phyloP scores from a whole-genome alignment of 768 basidiomycete genomes.

The Macrolepiota dolichaula region DNA sequence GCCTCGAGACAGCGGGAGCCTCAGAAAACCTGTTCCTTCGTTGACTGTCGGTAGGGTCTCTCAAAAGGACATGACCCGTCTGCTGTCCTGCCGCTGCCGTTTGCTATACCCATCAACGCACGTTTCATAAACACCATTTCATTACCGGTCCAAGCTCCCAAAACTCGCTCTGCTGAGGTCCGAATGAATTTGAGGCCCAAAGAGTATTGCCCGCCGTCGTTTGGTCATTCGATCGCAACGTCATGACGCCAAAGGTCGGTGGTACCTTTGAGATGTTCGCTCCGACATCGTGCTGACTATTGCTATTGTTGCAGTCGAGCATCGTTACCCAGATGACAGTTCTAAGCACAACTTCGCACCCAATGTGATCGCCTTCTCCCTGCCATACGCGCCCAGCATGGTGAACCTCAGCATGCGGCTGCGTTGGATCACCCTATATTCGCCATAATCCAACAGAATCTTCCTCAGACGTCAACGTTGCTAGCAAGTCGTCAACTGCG shows the following conservation, averaged over 20 bases:
- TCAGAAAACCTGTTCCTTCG: conserved; percentile 7
- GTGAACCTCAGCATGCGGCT: neutral
- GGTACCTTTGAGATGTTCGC: conserved; percentile 7
- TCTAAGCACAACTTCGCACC: neutral
- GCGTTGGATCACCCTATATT: neutral
- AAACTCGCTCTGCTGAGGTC: neutral
- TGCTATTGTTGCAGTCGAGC: conserved; percentile 1
- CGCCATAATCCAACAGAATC: conserved; percentile 3
- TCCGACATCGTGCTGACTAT: conserved; percentile 3
- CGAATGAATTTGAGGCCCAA: neutral
- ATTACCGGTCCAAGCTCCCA: neutral
- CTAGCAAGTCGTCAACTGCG: conserved; percentile 17
- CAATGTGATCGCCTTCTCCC: conserved; percentile 1
- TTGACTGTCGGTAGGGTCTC: conserved; percentile 10
- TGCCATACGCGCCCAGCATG: neutral
- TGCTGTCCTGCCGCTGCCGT: neutral
- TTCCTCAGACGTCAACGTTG: neutral
- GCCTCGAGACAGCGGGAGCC: neutral
- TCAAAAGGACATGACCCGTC: conserved; percentile 6
- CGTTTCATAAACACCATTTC: neutral
- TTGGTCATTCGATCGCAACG: conserved; percentile 6
- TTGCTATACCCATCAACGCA: neutral
- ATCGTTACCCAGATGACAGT: neutral
- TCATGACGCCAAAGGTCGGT: neutral
- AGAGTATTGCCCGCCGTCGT: neutral